Conservation (phyloP, 805 yeast species). For the Monosporozyma yasuniensis region DNA sequence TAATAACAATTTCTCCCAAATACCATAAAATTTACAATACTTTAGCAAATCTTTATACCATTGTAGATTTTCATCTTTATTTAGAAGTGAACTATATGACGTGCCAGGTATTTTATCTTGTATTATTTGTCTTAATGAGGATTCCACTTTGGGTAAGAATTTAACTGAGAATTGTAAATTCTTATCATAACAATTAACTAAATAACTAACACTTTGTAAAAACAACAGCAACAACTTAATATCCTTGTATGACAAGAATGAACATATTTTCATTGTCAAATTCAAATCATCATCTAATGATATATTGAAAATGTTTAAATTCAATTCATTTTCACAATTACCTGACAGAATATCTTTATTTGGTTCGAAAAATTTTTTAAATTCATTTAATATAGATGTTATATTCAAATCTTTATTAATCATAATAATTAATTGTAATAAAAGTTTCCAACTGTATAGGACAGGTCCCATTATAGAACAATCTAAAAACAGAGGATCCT, state of each 20-base stretch:
- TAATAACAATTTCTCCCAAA: conserved; percentile 17
- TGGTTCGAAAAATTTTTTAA: conserved; percentile 18
- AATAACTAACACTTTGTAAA: conserved; percentile 27
- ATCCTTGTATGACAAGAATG: conserved; percentile 19
- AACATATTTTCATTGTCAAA: conserved; percentile 12
- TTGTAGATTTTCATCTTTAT: conserved; percentile 6
- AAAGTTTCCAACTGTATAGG: conserved; percentile 21
- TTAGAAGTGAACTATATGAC: not conserved
- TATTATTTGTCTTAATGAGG: conserved; percentile 5
- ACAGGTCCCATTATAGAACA: conserved; percentile 5
- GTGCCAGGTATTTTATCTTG: not conserved
- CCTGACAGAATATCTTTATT: not conserved
- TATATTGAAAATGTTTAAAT: conserved; percentile 4
- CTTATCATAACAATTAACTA: conserved; percentile 27
- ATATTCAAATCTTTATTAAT: conserved; percentile 25
- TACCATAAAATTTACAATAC: conserved; percentile 16
- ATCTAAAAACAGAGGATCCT: conserved; percentile 4
- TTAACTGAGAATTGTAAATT: conserved; percentile 24
- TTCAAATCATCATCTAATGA: conserved; percentile 9
- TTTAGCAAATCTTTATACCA: conserved; percentile 15
- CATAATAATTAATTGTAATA: conserved; percentile 15
- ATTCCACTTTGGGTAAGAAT: conserved; percentile 24
- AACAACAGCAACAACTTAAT: conserved; percentile 22
- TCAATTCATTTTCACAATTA: conserved; percentile 10
- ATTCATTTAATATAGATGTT: conserved; percentile 17